Conservation (phyloP, 2,329 filamentous ascomycete species). For the Pseudogymnoascus sp. region DNA sequence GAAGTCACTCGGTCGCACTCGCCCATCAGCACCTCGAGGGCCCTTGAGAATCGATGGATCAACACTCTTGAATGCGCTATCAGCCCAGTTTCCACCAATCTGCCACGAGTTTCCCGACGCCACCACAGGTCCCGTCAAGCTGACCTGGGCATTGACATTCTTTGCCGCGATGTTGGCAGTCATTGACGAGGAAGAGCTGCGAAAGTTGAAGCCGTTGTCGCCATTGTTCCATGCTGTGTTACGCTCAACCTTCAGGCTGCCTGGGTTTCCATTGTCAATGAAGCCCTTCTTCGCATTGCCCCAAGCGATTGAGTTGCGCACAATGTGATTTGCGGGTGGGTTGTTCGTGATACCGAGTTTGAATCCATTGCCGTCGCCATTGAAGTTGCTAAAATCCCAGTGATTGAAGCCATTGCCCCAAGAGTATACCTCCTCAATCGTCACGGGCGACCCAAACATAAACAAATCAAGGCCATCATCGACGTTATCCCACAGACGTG, state of each 20-base stretch:
- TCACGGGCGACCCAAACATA: constrained; percentile 35
- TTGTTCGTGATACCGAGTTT: constrained; percentile 35
- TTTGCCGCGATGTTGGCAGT: constrained; percentile 33
- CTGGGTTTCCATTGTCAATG: constrained; percentile 38
- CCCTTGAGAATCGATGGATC: constrained; percentile 30
- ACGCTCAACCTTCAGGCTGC: constrained; percentile 31
- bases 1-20: constrained; percentile 35
- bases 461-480: constrained; percentile 41
- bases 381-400: constrained; percentile 36
- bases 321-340: constrained; percentile 34
- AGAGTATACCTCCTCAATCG: constrained; percentile 36
- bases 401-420: constrained; percentile 41
- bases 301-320: constrained; percentile 39
- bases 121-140: constrained; percentile 20
- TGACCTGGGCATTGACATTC: constrained; percentile 25
- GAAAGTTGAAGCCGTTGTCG: constrained; percentile 34
- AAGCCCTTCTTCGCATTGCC: constrained; percentile 37
- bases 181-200: constrained; percentile 28
- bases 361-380: constrained; percentile 41
- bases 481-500: constrained; percentile 42
- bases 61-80: constrained; percentile 33
- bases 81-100: constrained; percentile 30
- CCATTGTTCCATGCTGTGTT: constrained; percentile 41
- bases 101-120: constrained; percentile 38
- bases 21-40: constrained; percentile 31